Conservation (phyloP, 2,329 filamentous ascomycete species). For the Stemphylium vesicarium region DNA sequence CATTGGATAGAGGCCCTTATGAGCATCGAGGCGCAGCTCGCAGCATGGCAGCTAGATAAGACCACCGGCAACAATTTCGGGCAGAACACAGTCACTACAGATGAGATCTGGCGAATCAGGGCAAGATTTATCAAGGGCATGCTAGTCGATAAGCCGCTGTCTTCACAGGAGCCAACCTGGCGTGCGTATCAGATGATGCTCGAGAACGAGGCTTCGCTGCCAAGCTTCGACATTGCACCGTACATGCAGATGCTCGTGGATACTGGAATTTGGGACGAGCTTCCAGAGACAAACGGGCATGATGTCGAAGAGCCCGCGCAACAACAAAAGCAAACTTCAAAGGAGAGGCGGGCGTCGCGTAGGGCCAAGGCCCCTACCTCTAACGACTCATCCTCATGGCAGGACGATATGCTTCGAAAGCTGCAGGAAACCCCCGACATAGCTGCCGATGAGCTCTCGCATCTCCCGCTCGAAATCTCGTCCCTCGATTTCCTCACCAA, state of each 20-base stretch:
- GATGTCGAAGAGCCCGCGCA: background rate
- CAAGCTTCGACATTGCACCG: conserved; percentile 31
- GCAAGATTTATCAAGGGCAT: conserved; percentile 38
- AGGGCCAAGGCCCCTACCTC: background rate
- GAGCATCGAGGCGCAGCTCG: conserved; percentile 13
- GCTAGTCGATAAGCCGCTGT: conserved; percentile 10
- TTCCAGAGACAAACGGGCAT: conserved; percentile 17
- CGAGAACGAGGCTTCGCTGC: conserved; percentile 8
- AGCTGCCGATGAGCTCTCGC: conserved; percentile 39
- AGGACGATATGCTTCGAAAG: conserved; percentile 25
- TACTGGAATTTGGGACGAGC: conserved; percentile 44
- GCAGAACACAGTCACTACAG: conserved; percentile 12
- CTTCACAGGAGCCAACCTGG: conserved; percentile 19
- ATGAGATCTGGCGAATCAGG: conserved; percentile 27
- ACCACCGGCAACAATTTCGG: background rate
- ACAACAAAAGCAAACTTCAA: background rate
- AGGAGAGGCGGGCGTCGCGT: background rate
- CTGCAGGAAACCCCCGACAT: conserved; percentile 28
- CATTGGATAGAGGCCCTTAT: conserved; percentile 50
- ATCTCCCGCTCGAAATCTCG: conserved; percentile 45
- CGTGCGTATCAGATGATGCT: conserved; percentile 22
- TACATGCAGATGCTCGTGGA: conserved; percentile 48
- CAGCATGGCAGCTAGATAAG: background rate
- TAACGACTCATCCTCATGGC: conserved; percentile 25
- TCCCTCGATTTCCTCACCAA: conserved; percentile 49